Conservation (phyloP, 495 filamentous ascomycete species). For the Podospora didyma region DNA sequence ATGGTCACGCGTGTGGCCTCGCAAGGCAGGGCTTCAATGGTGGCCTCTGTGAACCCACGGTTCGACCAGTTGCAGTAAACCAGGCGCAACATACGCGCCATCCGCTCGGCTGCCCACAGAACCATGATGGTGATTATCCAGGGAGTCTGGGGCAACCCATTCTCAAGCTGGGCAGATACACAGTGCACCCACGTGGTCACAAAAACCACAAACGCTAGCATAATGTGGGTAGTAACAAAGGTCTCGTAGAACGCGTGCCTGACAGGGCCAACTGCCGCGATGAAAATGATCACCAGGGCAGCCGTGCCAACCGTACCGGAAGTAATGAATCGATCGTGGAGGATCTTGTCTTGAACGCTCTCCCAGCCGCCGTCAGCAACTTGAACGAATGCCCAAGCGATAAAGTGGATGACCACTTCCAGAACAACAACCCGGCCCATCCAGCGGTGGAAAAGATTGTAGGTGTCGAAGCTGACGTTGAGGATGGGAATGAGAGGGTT, state of each 20-base stretch:
- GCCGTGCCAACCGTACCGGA: conserved; percentile 49
- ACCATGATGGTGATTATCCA: conserved; percentile 65
- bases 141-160: conserved; percentile 57
- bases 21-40: conserved; percentile 72
- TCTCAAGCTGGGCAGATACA: conserved; percentile 30
- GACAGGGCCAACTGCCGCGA: conserved; percentile 67
- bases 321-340: conserved; percentile 52
- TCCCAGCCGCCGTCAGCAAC: conserved; percentile 63
- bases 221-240: conserved; percentile 80
- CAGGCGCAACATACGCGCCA: conserved; percentile 63
- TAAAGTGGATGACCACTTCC: conserved; percentile 70
- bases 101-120: conserved; percentile 75
- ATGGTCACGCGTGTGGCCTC: conserved; percentile 81
- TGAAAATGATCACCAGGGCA: conserved; percentile 53
- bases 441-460: conserved; percentile 94
- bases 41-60: conserved; percentile 63
- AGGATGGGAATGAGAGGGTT: conserved; percentile 83
- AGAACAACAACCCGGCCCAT: conserved; percentile 81
- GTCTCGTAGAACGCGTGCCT: conserved; percentile 96
- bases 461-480: conserved; percentile 91
- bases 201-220: conserved; percentile 58
- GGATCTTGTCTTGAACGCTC: conserved; percentile 45
- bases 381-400: conserved; percentile 69
- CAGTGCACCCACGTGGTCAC: conserved; percentile 69
- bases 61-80: conserved; percentile 63